These are phyloP conservation scores for Avicennia marina DNA, from an alignment of 257 asterid species.

Conservation along the genomic window DNA sequence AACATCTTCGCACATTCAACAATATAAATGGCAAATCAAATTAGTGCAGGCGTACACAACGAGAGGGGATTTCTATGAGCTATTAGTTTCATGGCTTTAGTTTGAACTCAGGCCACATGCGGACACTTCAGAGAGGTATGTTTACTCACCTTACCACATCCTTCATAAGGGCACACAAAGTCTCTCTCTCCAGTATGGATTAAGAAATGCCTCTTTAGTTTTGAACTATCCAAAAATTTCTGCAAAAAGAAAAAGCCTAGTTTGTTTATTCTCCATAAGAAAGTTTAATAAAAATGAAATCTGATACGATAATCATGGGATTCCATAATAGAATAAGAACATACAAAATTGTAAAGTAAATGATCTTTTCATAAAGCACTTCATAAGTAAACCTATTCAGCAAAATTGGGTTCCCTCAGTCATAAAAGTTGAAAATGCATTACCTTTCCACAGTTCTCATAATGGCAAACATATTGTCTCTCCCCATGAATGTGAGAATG, in stretches of 20 bases:
- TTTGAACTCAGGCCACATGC: no score
- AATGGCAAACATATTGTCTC: constrained; percentile 90
- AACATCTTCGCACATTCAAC: no score
- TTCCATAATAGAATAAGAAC: no score
- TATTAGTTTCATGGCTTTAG: no score
- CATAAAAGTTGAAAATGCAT: background rate
- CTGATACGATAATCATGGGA: background rate
- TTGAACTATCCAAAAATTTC: constrained; percentile 99
- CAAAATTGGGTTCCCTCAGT: background rate
- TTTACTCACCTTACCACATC: constrained; percentile 94
- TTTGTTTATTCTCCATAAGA: constrained; percentile 4
- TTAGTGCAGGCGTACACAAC: no score
- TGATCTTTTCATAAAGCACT: no score
- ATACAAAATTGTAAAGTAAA: background rate
- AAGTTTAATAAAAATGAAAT: background rate
- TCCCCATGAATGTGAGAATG: constrained; percentile 99
- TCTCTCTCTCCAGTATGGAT: constrained; percentile 98
- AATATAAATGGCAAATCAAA: no score
- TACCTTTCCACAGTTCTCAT: constrained; percentile 85
- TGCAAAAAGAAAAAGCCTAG: constrained; percentile 41
- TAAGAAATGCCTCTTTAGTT: constrained; percentile 90
- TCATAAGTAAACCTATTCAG: no score
- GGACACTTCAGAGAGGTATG: no score
- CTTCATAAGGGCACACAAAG: constrained; percentile 95
- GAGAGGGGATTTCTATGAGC: no score